These are phyloP conservation scores for Nemania diffusa DNA, from an alignment of 2,329 filamentous ascomycete species.

Conservation along the genomic window DNA sequence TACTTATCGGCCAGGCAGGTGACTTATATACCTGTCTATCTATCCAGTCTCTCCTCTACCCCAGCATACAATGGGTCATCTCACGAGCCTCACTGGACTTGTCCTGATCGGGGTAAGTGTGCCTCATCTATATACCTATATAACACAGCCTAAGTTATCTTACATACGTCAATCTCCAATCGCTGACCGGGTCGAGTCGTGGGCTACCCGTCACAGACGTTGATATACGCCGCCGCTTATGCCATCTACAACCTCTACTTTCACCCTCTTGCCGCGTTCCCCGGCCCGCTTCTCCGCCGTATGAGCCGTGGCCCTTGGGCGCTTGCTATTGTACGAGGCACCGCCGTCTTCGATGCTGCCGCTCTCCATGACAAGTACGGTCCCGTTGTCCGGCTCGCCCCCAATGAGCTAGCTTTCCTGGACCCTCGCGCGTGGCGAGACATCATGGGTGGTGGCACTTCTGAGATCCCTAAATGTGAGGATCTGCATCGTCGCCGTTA, in stretches of 20 bases:
- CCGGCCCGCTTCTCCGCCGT: constrained; percentile 43
- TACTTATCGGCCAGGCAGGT: neutral
- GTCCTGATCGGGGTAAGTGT: constrained; percentile 5
- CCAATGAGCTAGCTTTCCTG: constrained; percentile 54
- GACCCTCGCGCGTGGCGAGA: constrained; percentile 32
- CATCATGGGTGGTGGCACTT: constrained; percentile 15
- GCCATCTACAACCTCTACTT: constrained; percentile 43
- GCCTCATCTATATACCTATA: too few relatives aligned
- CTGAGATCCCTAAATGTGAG: constrained; percentile 26
- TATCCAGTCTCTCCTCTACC: neutral
- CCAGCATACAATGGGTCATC: neutral
- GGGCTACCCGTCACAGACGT: neutral
- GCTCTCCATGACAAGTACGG: constrained; percentile 52
- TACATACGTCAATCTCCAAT: too few relatives aligned
- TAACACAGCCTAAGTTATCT: too few relatives aligned
- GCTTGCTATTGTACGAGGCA: constrained; percentile 35
- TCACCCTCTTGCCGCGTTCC: constrained; percentile 42
- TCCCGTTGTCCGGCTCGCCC: constrained; percentile 53
- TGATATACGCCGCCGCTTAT: constrained; percentile 6
- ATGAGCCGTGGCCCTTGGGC: constrained; percentile 36
- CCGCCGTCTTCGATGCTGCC: constrained; percentile 34
- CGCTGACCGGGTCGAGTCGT: neutral
- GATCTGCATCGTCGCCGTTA: neutral
- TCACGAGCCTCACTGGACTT: constrained; percentile 7
- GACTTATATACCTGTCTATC: neutral